Percentiles rank a stretch among this genome's conserved stretches.
These are phyloP conservation scores for Candida sojae DNA, from an alignment of 1,139 yeast genomes.

Conservation along the genomic window DNA sequence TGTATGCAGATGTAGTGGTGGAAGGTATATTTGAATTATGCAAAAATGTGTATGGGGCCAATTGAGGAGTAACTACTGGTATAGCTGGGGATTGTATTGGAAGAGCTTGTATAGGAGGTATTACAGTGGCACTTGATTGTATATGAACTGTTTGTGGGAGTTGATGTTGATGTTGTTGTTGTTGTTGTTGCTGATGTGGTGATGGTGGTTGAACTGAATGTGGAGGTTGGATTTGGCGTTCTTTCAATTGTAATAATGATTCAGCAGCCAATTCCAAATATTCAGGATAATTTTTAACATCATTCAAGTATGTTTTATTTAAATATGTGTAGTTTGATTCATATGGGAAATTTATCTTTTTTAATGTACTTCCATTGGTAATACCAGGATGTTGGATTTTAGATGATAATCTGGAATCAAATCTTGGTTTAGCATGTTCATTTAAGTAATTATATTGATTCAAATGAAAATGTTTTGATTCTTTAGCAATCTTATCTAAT, in stretches of 20 bases:
- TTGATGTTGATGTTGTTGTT: background rate
- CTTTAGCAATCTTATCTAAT: slow-evolving; percentile 38
- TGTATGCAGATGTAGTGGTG: background rate
- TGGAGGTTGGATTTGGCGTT: slow-evolving; percentile 17
- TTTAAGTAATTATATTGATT: slow-evolving; percentile 32
- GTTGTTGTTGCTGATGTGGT: slow-evolving; percentile 6
- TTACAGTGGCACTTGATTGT: slow-evolving; percentile 1
- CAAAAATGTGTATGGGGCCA: slow-evolving; percentile 7
- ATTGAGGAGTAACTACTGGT: background rate
- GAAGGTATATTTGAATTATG: slow-evolving; percentile 1
- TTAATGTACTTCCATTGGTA: slow-evolving; percentile 21
- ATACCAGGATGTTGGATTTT: slow-evolving; percentile 32
- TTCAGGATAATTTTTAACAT: slow-evolving; percentile 49
- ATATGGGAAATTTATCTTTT: slow-evolving; percentile 54
- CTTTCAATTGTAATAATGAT: slow-evolving; percentile 36
- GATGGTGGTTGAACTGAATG: slow-evolving; percentile 2
- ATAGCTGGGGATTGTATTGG: slow-evolving; percentile 5
- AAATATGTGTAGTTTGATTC: slow-evolving; percentile 56
- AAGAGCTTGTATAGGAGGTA: slow-evolving; percentile 6
- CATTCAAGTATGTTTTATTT: slow-evolving; percentile 46
- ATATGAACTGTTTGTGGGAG: background rate
- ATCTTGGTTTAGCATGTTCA: slow-evolving; percentile 35
- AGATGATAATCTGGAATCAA: slow-evolving; percentile 43
- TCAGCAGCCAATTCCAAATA: slow-evolving; percentile 52
- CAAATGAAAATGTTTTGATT: slow-evolving; percentile 30